Evolutionary conservation across 1,139 yeast species (phyloP).

Genomic region (Pichia inconspicua): DNA sequence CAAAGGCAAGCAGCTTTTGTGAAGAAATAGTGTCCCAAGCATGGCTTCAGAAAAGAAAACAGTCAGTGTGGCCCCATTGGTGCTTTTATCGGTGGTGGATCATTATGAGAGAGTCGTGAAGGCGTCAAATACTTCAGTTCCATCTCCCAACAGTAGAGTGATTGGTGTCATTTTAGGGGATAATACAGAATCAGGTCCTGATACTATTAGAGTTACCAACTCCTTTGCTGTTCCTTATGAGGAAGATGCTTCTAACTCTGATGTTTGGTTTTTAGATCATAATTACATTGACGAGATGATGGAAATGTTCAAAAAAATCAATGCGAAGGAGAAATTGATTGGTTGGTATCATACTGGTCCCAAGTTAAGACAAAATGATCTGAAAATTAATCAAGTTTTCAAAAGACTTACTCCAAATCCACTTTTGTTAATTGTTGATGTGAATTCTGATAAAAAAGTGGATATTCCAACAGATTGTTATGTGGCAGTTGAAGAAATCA

Average conservation of each 20-base stretch:
- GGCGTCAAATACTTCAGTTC: conserved; percentile 29
- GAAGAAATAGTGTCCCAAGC: neutral
- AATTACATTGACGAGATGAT: conserved; percentile 95
- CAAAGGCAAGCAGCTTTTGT: no score
- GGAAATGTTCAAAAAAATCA: conserved; percentile 95
- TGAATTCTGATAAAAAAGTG: conserved; percentile 63
- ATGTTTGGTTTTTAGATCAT: conserved; percentile 97
- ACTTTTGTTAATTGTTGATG: conserved; percentile 82
- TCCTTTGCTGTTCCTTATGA: conserved; percentile 91
- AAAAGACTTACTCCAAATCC: conserved; percentile 81
- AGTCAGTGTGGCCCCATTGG: conserved; percentile 93
- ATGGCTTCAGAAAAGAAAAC: conserved; percentile 28
- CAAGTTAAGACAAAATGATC: conserved; percentile 77
- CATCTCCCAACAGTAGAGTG: conserved; percentile 70
- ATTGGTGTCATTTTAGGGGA: conserved; percentile 94
- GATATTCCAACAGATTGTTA: conserved; percentile 97
- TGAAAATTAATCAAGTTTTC: conserved; percentile 84
- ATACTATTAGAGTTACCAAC: conserved; percentile 53
- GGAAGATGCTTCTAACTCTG: conserved; percentile 86
- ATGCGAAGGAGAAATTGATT: conserved; percentile 89
- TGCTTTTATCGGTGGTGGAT: conserved; percentile 87
- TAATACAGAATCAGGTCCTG: conserved; percentile 30
- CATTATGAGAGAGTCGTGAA: conserved; percentile 71
- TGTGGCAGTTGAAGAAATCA: conserved; percentile 88
- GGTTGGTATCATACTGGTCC: conserved; percentile 99